phyloP scores from a whole-genome alignment of 1,284 basidiomycete species.

The Puccinia novopanici region DNA sequence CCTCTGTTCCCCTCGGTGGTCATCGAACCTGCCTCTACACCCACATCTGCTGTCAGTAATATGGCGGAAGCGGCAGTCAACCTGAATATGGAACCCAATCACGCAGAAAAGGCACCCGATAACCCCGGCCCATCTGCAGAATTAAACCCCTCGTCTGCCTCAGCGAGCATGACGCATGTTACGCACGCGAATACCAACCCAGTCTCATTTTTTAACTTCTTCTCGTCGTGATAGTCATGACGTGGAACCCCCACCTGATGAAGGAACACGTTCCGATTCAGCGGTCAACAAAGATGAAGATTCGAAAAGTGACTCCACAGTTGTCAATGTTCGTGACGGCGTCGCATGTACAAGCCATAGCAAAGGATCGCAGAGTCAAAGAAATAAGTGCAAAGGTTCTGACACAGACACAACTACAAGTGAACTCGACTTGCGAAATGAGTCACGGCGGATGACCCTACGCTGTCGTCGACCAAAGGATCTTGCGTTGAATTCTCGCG shows the following conservation, averaged over 20 bases:
- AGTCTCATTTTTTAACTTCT: slow-evolving; percentile 3
- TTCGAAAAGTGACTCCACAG: slow-evolving; percentile 45
- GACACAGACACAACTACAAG: slow-evolving; percentile 48
- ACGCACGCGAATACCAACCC: not conserved
- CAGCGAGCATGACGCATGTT: not conserved
- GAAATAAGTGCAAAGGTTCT: slow-evolving; percentile 24
- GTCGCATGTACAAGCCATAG: not conserved
- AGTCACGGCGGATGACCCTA: slow-evolving; percentile 38
- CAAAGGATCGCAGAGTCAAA: slow-evolving; percentile 13
- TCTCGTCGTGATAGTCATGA: slow-evolving; percentile 18
- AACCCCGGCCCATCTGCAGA: not conserved
- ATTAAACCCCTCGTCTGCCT: slow-evolving; percentile 8
- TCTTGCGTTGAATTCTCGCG: slow-evolving; percentile 23
- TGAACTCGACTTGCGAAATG: slow-evolving; percentile 34
- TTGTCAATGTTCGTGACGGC: slow-evolving; percentile 35
- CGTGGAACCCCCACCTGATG: not conserved
- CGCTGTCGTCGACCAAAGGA: slow-evolving; percentile 39
- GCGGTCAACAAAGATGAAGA: slow-evolving; percentile 19
- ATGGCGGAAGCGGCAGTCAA: not conserved
- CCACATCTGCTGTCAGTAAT: slow-evolving; percentile 4
- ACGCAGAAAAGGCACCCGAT: not conserved
- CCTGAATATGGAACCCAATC: not conserved
- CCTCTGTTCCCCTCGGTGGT: slow-evolving; percentile 33
- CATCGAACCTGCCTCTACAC: slow-evolving; percentile 34
- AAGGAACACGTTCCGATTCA: not conserved